Base-by-base conservation (phyloP, 2,329 filamentous ascomycete species). In the Boeremia lycopersici region DNA sequence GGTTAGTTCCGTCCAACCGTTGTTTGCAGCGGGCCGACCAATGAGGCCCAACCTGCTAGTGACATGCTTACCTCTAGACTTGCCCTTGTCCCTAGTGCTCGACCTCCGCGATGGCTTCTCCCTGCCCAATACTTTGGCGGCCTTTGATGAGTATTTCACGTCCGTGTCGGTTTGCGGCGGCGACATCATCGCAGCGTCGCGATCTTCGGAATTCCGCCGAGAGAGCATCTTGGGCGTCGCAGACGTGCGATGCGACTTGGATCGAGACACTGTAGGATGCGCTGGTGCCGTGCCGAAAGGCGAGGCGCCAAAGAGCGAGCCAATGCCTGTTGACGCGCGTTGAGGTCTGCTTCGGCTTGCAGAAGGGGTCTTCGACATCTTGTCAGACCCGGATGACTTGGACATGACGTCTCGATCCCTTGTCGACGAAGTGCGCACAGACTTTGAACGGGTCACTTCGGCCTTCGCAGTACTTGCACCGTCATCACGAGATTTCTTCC, bases 351-450 rank as follows among this genome's bases (percentile, higher is more conserved):
- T 77, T 67, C 74, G 80, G 63, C 79, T 68, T 17, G 45, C 46
- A 41, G 52, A 55, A 23, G 60, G 57, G 25, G 61, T 53, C 55
- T 82, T 83, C 46, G 84, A 82, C 48, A 84, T 83, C 70, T 87
- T 89, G 63, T 93, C 91, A 17, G 89, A 92, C 11, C 83, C 82
- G 17, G 89, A 93, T 38, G 86, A 89, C 66, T 86, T 89, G 54
- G 86, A 88, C 11, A 83, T 81, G 51, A 79, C 79, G 58, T 89
- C 87, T 66, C 83, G 84, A 34, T 89, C 86, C 40, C 79, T 81
- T 38, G 65, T 69, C 9, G 71, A 71, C 13, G 70, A 64, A n/a
- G 68, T 69, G 57, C 80, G 80, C 31, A 78, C 79, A 9, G 86
- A 86, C 69, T 85, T 87, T 9, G 84, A 84, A 42, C 84, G 77